Percentiles rank a stretch among this genome's conserved stretches.
Conservation (phyloP, 805 yeast genomes). For the Babjeviella inositovora region DNA sequence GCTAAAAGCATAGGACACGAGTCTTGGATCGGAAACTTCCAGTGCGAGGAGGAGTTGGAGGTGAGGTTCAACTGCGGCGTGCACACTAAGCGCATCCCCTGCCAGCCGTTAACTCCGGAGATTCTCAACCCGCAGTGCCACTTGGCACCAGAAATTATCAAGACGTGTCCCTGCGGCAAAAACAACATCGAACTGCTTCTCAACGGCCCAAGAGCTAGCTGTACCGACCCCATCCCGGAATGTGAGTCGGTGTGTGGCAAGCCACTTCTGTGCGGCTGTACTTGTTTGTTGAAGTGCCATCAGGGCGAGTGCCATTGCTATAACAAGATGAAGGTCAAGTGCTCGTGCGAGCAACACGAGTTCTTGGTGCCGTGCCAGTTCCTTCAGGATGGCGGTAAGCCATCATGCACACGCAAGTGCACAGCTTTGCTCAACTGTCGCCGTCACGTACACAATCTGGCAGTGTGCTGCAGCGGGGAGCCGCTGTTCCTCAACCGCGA, state of each 20-base stretch:
- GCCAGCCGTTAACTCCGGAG: constrained; percentile 7
- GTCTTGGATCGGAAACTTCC: constrained; percentile 33
- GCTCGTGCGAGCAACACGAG: constrained; percentile 45
- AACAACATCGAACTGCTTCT: constrained; percentile 21
- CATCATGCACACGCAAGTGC: constrained; percentile 60
- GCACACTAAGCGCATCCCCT: constrained; percentile 34
- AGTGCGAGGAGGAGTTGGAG: constrained; percentile 27
- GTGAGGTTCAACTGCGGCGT: constrained; percentile 51
- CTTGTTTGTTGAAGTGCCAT: constrained; percentile 59
- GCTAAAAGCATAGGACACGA: constrained; percentile 11
- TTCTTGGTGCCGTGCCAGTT: constrained; percentile 52
- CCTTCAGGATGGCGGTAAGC: constrained; percentile 27
- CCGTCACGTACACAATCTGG: constrained; percentile 61
- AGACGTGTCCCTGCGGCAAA: constrained; percentile 72
- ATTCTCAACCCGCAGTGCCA: constrained; percentile 36
- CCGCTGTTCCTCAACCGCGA: constrained; percentile 40
- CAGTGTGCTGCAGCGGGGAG: constrained; percentile 62
- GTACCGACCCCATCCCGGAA: constrained; percentile 69
- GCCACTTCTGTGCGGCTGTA: constrained; percentile 53
- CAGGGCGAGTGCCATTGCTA: constrained; percentile 61
- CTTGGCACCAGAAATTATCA: constrained; percentile 38
- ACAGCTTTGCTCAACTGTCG: constrained; percentile 64
- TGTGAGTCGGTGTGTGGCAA: constrained; percentile 57
- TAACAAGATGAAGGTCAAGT: constrained; percentile 29
- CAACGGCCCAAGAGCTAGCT: constrained; percentile 25